Evolutionary conservation across 179 eudicot species (phyloP).

Genomic region (Carnegiea gigantea): DNA sequence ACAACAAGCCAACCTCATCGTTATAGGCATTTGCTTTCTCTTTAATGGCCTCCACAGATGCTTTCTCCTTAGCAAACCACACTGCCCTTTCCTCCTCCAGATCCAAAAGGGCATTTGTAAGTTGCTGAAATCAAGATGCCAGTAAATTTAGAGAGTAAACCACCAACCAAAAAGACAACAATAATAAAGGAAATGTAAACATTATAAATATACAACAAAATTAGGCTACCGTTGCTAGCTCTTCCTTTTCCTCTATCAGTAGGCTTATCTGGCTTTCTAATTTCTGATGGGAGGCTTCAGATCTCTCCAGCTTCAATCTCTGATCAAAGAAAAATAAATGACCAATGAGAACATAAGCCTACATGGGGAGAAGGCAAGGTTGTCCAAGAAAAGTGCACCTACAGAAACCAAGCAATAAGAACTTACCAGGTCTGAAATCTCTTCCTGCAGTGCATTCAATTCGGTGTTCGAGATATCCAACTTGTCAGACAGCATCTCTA

Average conservation of each 20-base stretch:
- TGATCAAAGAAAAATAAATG: slow-evolving; percentile 31
- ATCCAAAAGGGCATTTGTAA: slow-evolving; percentile 79
- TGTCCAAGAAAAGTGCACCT: neutral
- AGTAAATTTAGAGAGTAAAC: slow-evolving; percentile 1
- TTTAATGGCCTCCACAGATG: slow-evolving; percentile 67
- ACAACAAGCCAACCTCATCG: slow-evolving; percentile 51
- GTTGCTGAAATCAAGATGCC: slow-evolving; percentile 58
- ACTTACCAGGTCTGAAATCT: slow-evolving; percentile 59
- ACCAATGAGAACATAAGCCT: slow-evolving; percentile 7
- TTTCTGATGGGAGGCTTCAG: slow-evolving; percentile 40
- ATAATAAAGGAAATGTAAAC: neutral
- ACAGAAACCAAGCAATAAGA: slow-evolving; percentile 12
- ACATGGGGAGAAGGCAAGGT: slow-evolving; percentile 4
- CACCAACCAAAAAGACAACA: neutral
- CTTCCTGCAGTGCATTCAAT: slow-evolving; percentile 50
- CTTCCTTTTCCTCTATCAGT: slow-evolving; percentile 74
- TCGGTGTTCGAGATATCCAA: slow-evolving; percentile 52
- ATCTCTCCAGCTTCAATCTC: slow-evolving; percentile 59
- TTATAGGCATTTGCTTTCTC: slow-evolving; percentile 47
- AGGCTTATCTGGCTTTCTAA: slow-evolving; percentile 47
- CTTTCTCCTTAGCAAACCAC: slow-evolving; percentile 86
- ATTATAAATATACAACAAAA: slow-evolving; percentile 3
- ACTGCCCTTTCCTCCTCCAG: slow-evolving; percentile 94
- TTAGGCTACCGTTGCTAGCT: slow-evolving; percentile 69
- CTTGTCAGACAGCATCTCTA: slow-evolving; percentile 60